A percentile compares a stretch with the other conserved stretches of the same genome.
phyloP scores from a whole-genome alignment of 2,329 filamentous ascomycete species.

The Didymella pinodella region DNA sequence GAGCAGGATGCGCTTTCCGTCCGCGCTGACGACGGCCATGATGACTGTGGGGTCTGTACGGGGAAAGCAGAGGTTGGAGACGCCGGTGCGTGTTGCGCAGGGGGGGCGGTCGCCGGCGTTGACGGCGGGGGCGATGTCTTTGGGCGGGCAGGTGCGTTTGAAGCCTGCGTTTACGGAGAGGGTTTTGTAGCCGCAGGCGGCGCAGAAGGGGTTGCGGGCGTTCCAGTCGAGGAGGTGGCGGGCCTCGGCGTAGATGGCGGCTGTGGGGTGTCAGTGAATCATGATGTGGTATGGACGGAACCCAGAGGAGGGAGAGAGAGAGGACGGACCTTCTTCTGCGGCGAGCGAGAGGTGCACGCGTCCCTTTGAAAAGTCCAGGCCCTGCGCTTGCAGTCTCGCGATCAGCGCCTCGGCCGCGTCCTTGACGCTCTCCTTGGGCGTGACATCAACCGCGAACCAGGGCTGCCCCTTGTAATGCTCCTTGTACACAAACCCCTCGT shows the following conservation, averaged over 20 bases:
- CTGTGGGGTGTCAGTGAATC: constrained; percentile 54
- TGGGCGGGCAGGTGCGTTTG: constrained; percentile 79
- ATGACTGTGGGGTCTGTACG: constrained; percentile 95
- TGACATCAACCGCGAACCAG: constrained; percentile 90
- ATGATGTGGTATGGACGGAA: too few relatives aligned
- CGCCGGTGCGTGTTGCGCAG: constrained; percentile 81
- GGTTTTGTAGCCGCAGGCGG: constrained; percentile 83
- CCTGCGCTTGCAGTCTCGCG: constrained; percentile 65
- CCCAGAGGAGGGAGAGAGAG: background rate
- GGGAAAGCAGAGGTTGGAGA: constrained; percentile 92
- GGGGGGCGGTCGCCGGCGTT: constrained; percentile 62
- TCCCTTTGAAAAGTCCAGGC: constrained; percentile 71
- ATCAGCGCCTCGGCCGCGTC: constrained; percentile 70
- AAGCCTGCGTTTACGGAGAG: constrained; percentile 80
- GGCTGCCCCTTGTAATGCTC: constrained; percentile 78
- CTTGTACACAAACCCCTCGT: constrained; percentile 66
- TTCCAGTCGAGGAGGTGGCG: constrained; percentile 95
- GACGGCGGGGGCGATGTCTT: constrained; percentile 63
- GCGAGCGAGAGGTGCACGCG: constrained; percentile 68
- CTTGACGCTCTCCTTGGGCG: constrained; percentile 70
- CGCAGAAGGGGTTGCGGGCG: constrained; percentile 88
- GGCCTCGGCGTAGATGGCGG: constrained; percentile 89
- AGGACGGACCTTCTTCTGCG: constrained; percentile 65
- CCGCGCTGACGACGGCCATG: constrained; percentile 85
- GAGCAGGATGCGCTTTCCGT: constrained; percentile 79